A percentile compares a stretch with the other conserved stretches of the same genome.
These are phyloP conservation scores for Trichosporon sp. DNA, from an alignment of 1,284 basidiomycete genomes.

Conservation along the genomic window DNA sequence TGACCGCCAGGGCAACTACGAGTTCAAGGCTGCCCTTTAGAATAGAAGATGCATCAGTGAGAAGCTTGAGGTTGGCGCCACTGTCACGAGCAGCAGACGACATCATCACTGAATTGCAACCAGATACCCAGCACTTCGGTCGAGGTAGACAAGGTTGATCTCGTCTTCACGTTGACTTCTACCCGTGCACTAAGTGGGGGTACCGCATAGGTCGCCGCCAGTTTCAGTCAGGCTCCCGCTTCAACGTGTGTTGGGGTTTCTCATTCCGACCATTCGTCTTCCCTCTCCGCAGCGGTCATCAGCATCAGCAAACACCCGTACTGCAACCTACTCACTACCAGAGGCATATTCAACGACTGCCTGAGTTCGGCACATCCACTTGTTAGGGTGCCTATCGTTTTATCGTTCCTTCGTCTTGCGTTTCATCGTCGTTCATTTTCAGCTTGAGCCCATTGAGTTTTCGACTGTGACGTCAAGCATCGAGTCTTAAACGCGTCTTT, in stretches of 20 bases:
- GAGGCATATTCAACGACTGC: constrained; percentile 15
- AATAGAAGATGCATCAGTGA: constrained; percentile 5
- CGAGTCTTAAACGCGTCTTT: background rate
- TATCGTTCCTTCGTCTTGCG: constrained; percentile 4
- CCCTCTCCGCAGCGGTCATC: constrained; percentile 16
- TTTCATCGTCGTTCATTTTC: constrained; percentile 8
- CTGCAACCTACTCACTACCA: constrained; percentile 18
- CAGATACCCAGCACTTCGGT: background rate
- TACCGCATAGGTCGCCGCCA: background rate
- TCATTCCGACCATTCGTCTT: constrained; percentile 13
- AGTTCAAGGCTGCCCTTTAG: constrained; percentile 57
- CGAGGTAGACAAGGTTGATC: too few species aligned
- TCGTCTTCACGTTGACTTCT: background rate
- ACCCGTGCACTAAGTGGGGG: background rate
- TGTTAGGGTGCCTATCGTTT: constrained; percentile 8
- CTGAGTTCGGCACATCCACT: constrained; percentile 13
- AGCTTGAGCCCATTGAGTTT: background rate
- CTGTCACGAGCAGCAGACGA: background rate
- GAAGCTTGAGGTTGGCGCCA: background rate
- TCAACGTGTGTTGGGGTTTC: background rate
- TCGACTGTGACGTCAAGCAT: constrained; percentile 9
- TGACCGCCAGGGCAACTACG: constrained; percentile 71
- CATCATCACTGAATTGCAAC: background rate
- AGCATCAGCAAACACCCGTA: constrained; percentile 12
- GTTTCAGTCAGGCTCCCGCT: background rate